These are phyloP conservation scores for Phytophthora podocarpi DNA, from an alignment of 352 stramenopile species.

Conservation along the genomic window DNA sequence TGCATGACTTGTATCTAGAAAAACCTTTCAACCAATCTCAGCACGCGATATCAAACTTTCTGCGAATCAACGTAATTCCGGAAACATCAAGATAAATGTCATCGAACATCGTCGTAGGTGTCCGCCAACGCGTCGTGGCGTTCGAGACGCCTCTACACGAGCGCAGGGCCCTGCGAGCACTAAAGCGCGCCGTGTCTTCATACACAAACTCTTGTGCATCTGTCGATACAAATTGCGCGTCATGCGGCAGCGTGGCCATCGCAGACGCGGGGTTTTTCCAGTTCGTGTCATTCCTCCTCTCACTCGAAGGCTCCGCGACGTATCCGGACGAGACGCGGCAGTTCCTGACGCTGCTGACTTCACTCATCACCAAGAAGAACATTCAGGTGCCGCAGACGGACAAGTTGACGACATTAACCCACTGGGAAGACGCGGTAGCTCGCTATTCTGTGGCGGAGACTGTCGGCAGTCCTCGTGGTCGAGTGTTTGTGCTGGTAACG, in stretches of 20 bases:
- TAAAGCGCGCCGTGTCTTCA: slow-evolving; percentile 19
- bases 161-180: slow-evolving; percentile 14
- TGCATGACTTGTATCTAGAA: not conserved
- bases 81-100: slow-evolving; percentile 21
- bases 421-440: slow-evolving; percentile 23
- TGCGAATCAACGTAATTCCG: slow-evolving; percentile 19
- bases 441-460: slow-evolving; percentile 26
- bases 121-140: slow-evolving; percentile 43
- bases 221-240: not conserved
- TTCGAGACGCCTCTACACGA: slow-evolving; percentile 55
- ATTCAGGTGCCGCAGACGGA: not conserved
- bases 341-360: slow-evolving; percentile 10
- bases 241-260: slow-evolving; percentile 38
- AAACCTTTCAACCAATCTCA: slow-evolving; percentile 5
- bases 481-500: slow-evolving; percentile 41
- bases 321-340: slow-evolving; percentile 39
- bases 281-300: slow-evolving; percentile 36
- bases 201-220: not conserved
- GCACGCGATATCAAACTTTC: slow-evolving; percentile 16
- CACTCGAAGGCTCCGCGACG: slow-evolving; percentile 10
- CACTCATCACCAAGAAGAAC: not conserved
- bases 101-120: slow-evolving; percentile 32
- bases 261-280: slow-evolving; percentile 44
- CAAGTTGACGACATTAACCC: slow-evolving; percentile 7
- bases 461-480: not conserved